These are phyloP conservation scores for Yamadazyma diddensiae DNA, from an alignment of 1,139 yeast genomes.

Conservation along the genomic window DNA sequence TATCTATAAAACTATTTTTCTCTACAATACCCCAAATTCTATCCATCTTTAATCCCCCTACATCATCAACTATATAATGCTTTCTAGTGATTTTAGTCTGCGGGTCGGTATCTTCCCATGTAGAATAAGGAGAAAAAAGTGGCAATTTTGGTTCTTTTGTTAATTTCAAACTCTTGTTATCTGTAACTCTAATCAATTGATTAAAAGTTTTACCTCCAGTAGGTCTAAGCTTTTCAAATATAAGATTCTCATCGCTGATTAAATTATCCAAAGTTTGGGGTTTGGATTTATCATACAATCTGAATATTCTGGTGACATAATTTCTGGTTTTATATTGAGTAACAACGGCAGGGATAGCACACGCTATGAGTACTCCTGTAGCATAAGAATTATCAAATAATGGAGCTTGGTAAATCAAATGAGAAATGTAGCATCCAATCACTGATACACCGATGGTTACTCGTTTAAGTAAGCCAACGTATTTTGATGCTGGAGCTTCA, in stretches of 20 bases:
- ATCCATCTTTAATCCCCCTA: slow-evolving; percentile 83
- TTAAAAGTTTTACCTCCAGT: slow-evolving; percentile 69
- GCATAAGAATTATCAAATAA: slow-evolving; percentile 57
- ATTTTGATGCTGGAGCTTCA: slow-evolving; percentile 54
- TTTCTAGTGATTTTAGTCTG: slow-evolving; percentile 33
- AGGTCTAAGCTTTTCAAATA: slow-evolving; percentile 65
- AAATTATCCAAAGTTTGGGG: slow-evolving; percentile 68
- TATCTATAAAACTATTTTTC: slow-evolving; percentile 59
- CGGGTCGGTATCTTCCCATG: slow-evolving; percentile 48
- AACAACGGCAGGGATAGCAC: slow-evolving; percentile 38
- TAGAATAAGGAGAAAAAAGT: slow-evolving; percentile 51
- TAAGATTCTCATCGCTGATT: slow-evolving; percentile 56
- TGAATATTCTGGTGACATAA: slow-evolving; percentile 68
- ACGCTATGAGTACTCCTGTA: slow-evolving; percentile 33
- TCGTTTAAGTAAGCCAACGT: slow-evolving; percentile 54
- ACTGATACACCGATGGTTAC: slow-evolving; percentile 54
- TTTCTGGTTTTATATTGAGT: slow-evolving; percentile 59
- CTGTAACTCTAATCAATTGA: slow-evolving; percentile 51
- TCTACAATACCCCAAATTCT: slow-evolving; percentile 80
- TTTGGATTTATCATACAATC: slow-evolving; percentile 61
- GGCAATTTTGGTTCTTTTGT: slow-evolving; percentile 20
- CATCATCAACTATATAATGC: slow-evolving; percentile 65
- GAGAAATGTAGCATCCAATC: slow-evolving; percentile 53
- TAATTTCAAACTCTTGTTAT: slow-evolving; percentile 41
- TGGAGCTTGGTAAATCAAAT: slow-evolving; percentile 53